These are phyloP conservation scores for Populus pruinosa DNA, from an alignment of 345 rosid species.

Conservation along the genomic window DNA sequence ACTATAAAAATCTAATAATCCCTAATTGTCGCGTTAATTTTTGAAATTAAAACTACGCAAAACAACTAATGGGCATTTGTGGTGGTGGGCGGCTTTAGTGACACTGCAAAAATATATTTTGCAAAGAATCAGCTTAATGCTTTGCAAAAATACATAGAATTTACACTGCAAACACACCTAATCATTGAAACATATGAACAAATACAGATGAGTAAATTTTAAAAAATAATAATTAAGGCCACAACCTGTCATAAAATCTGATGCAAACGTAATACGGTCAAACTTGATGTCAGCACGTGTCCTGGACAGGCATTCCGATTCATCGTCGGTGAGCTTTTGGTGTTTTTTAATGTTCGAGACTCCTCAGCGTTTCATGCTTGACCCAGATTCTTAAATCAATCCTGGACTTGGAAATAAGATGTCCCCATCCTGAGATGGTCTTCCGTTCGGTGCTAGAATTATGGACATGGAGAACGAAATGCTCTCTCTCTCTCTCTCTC, in stretches of 20 bases:
- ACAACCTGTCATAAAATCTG: neutral
- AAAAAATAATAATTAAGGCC: no score
- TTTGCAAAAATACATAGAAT: no score
- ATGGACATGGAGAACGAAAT: neutral
- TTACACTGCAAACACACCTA: no score
- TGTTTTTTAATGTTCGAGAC: neutral
- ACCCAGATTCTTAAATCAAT: neutral
- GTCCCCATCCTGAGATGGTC: neutral
- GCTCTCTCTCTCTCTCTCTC: neutral
- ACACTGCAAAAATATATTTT: no score
- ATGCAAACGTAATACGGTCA: neutral
- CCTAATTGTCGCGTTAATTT: no score
- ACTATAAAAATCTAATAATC: no score
- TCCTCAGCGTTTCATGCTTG: constrained; percentile 6
- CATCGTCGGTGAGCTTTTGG: neutral
- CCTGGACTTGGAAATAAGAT: neutral
- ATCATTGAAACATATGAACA: no score
- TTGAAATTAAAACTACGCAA: no score
- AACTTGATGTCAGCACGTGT: neutral
- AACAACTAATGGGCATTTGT: no score
- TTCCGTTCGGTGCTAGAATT: neutral
- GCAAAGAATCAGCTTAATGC: no score
- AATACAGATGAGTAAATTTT: no score
- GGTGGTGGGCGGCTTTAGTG: no score
- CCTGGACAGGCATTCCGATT: neutral